Conservation (phyloP, 805 yeast genomes). For the Schizosaccharomyces japonicus region DNA sequence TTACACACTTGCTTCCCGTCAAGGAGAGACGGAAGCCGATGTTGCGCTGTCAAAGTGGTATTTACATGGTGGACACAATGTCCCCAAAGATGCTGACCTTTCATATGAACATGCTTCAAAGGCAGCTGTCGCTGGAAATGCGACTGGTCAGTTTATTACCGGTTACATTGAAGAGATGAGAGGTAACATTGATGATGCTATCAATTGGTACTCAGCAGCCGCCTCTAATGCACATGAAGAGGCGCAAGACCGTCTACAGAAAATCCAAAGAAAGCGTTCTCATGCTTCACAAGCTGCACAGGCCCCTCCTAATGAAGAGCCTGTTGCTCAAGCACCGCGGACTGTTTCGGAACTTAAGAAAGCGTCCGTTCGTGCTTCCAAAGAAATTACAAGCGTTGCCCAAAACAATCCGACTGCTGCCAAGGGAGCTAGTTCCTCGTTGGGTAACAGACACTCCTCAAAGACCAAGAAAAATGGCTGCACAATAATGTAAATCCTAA, state of each 20-base stretch:
- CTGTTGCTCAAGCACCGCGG: too few species aligned
- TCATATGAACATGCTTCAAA: conserved; percentile 44
- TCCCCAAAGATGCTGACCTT: conserved; percentile 33
- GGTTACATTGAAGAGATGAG: conserved; percentile 50
- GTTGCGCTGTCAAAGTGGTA: conserved; percentile 31
- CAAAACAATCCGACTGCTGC: too few species aligned
- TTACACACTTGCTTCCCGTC: conserved; percentile 10
- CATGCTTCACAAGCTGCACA: too few species aligned
- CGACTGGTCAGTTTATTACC: conserved; percentile 43
- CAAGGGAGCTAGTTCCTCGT: too few species aligned
- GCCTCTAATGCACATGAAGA: conserved; percentile 25
- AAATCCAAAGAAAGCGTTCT: conserved; percentile 9
- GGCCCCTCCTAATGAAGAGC: too few species aligned
- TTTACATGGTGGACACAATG: conserved; percentile 33
- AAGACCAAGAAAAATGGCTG: too few species aligned
- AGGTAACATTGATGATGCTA: conserved; percentile 23
- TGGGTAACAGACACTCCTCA: too few species aligned
- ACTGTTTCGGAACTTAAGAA: too few species aligned
- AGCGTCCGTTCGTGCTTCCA: too few species aligned
- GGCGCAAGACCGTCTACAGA: background rate
- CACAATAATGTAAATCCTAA: too few species aligned
- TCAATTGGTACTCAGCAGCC: conserved; percentile 23
- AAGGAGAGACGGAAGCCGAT: conserved; percentile 17
- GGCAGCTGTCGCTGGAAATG: conserved; percentile 36
- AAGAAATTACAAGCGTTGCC: too few species aligned